phyloP scores from a whole-genome alignment of 192 early-diverging fungal genomes.

The Coemansia reversa region DNA sequence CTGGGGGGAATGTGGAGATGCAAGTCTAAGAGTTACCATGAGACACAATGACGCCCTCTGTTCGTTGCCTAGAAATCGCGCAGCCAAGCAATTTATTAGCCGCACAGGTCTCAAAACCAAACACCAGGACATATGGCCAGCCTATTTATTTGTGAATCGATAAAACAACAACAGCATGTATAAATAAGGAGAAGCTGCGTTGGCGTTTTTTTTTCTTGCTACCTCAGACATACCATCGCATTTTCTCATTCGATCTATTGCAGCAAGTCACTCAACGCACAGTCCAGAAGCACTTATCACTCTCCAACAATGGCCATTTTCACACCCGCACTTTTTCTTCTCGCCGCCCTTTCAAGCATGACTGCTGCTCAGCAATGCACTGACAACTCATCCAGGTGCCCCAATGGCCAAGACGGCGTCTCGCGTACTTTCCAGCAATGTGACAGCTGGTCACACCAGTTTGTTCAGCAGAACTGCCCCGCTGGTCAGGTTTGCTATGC shows the following conservation, averaged over 20 bases:
- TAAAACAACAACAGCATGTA: neutral
- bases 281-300: neutral
- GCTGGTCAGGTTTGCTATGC: slow-evolving; percentile 39
- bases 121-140: neutral
- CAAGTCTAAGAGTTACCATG: neutral
- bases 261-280: neutral
- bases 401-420: slow-evolving; percentile 30
- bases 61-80: neutral
- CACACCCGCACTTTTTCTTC: slow-evolving; percentile 15
- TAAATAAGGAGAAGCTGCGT: neutral
- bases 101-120: neutral
- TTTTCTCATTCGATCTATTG: neutral
- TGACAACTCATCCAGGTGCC: slow-evolving; percentile 31
- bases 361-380: slow-evolving; percentile 22
- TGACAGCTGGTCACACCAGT: slow-evolving; percentile 34
- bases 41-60: neutral
- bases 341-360: slow-evolving; percentile 20
- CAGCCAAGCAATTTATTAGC: neutral
- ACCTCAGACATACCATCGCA: neutral
- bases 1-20: neutral
- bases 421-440: slow-evolving; percentile 39
- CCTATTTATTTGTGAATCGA: neutral
- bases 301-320: slow-evolving; percentile 17
- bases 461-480: slow-evolving; percentile 19
- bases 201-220: neutral